Evolutionary conservation across 768 basidiomycete genomes (phyloP).

Genomic region (Auriscalpium vulgare): DNA sequence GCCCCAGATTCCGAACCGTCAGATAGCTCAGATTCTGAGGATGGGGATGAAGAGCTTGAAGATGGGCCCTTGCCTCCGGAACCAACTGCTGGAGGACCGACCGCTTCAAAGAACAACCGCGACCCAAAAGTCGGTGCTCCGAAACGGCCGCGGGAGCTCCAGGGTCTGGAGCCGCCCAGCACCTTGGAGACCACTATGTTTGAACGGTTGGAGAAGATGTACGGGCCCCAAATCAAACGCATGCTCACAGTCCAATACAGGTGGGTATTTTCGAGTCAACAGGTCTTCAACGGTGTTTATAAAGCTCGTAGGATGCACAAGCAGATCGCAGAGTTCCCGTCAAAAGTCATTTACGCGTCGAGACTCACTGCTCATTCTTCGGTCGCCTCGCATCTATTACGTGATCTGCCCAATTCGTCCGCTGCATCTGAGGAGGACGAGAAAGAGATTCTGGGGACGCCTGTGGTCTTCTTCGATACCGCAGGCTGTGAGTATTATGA

Average conservation of each 20-base stretch:
- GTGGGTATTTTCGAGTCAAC: constrained; percentile 28
- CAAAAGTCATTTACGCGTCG: constrained; percentile 68
- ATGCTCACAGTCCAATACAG: constrained; percentile 90
- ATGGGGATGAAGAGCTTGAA: not conserved
- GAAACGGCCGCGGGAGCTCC: not conserved
- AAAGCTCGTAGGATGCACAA: constrained; percentile 64
- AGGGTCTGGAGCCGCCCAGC: constrained; percentile 45
- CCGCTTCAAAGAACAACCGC: not conserved
- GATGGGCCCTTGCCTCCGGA: not conserved
- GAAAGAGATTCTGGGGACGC: constrained; percentile 64
- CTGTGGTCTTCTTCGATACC: constrained; percentile 92
- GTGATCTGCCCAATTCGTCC: constrained; percentile 51
- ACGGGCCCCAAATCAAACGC: constrained; percentile 73
- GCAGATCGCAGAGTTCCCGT: constrained; percentile 81
- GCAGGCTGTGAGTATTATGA: constrained; percentile 93
- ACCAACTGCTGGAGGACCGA: not conserved
- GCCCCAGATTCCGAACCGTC: not conserved
- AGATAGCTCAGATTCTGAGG: not conserved
- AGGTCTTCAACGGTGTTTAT: too few species aligned
- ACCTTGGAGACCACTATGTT: constrained; percentile 88
- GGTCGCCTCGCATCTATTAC: constrained; percentile 66
- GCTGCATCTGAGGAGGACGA: constrained; percentile 54
- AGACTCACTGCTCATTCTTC: constrained; percentile 63
- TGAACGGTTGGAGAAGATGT: constrained; percentile 84
- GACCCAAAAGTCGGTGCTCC: not conserved